Percentiles rank a stretch among this genome's conserved stretches.
Evolutionary conservation across 2,329 filamentous ascomycete genomes (phyloP).

Genomic region (Chaetomiaceae sp.): DNA sequence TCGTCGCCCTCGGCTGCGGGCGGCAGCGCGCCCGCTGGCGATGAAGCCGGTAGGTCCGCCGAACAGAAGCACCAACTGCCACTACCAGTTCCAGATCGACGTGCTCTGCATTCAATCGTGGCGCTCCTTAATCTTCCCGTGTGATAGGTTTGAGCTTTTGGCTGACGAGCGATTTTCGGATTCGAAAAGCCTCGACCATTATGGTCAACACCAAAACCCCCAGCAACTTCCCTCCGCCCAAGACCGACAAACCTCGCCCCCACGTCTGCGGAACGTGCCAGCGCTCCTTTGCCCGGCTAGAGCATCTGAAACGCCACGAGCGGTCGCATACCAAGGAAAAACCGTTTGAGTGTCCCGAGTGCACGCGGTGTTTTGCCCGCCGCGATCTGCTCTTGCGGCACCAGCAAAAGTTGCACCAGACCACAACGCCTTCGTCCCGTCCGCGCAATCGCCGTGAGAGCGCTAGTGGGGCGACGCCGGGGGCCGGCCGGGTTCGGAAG

Average conservation of each 20-base stretch:
- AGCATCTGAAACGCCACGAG: slow-evolving; percentile 96
- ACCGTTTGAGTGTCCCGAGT: slow-evolving; percentile 95
- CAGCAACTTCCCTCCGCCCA: slow-evolving; percentile 67
- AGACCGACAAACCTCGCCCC: slow-evolving; percentile 94
- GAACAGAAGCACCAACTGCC: neutral
- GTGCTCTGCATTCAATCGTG: neutral
- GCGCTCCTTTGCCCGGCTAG: slow-evolving; percentile 87
- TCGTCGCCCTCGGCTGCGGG: slow-evolving; percentile 24
- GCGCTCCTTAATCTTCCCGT: neutral
- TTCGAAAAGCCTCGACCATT: slow-evolving; percentile 41
- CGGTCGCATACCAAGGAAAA: slow-evolving; percentile 99
- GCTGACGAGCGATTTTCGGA: slow-evolving; percentile 1
- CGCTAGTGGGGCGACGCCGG: slow-evolving; percentile 65
- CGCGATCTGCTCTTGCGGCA: slow-evolving; percentile 88
- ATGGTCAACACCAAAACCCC: slow-evolving; percentile 46
- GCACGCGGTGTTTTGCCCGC: slow-evolving; percentile 88
- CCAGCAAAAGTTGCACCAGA: slow-evolving; percentile 97
- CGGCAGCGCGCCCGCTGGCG: slow-evolving; percentile 23
- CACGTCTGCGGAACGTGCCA: slow-evolving; percentile 90
- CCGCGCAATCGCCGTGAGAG: slow-evolving; percentile 89
- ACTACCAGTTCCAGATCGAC: neutral
- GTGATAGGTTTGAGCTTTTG: neutral
- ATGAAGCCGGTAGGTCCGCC: slow-evolving; percentile 30
- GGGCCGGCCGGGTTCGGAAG: slow-evolving; percentile 76
- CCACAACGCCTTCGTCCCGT: slow-evolving; percentile 78